These are phyloP conservation scores for Silene coronaria DNA, from an alignment of 179 eudicot genomes.

Conservation along the genomic window DNA sequence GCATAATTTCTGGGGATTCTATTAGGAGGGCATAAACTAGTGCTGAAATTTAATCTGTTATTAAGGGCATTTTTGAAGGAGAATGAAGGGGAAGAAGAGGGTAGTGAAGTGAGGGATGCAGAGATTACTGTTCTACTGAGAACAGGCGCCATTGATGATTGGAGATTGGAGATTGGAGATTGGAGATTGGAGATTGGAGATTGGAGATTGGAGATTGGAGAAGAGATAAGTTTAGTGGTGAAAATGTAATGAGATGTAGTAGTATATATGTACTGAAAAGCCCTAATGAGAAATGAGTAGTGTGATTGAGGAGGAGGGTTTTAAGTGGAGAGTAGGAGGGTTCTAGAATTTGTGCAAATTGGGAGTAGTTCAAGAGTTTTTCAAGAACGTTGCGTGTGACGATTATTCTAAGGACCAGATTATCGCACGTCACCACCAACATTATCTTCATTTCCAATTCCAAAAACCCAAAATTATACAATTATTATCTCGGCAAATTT, in stretches of 20 bases:
- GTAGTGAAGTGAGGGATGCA: slow-evolving; percentile 47
- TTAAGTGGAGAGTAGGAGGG: slow-evolving; percentile 40
- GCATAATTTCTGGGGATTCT: slow-evolving; percentile 33
- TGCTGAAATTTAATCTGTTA: slow-evolving; percentile 32
- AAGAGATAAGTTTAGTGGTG: background rate
- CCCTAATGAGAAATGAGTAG: background rate
- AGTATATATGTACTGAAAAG: background rate
- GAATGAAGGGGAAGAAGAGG: slow-evolving; percentile 40
- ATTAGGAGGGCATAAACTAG: slow-evolving; percentile 39
- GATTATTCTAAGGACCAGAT: slow-evolving; percentile 5
- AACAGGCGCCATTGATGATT: slow-evolving; percentile 69
- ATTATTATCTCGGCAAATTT: no score
- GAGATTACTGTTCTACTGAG: slow-evolving; percentile 49
- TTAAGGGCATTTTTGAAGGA: slow-evolving; percentile 25
- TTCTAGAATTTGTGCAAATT: slow-evolving; percentile 52
- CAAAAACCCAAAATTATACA: no score
- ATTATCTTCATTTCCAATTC: background rate
- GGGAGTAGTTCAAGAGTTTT: slow-evolving; percentile 34
- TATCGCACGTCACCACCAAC: slow-evolving; percentile 4
- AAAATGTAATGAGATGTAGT: no score
- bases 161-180: no score
- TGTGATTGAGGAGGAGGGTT: no score
- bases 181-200: no score
- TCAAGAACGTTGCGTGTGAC: background rate
- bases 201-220: no score